phyloP scores from a whole-genome alignment of 768 basidiomycete species.

The Candolleomyces eurysporus region DNA sequence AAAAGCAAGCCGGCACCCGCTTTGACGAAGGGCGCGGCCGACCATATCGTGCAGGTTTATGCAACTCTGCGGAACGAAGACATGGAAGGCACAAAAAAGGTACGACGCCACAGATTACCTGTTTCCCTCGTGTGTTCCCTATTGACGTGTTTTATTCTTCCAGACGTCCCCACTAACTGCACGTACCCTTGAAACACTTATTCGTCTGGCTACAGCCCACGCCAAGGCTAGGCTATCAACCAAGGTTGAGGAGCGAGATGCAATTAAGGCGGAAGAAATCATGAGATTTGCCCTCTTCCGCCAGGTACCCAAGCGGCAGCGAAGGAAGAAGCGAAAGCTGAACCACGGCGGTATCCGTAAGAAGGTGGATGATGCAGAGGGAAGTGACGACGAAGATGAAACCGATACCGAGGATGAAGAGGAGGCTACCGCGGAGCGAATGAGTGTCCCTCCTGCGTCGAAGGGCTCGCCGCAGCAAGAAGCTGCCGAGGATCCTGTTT shows the following conservation, averaged over 20 bases:
- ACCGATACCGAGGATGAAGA: conserved; percentile 47
- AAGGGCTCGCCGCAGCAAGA: conserved; percentile 22
- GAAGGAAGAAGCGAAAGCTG: conserved; percentile 84
- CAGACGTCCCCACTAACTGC: conserved; percentile 97
- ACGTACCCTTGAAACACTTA: conserved; percentile 96
- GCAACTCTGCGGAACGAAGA: conserved; percentile 90
- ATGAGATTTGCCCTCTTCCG: conserved; percentile 97
- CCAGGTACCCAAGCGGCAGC: conserved; percentile 84
- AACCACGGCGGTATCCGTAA: conserved; percentile 61
- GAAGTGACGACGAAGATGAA: conserved; percentile 50
- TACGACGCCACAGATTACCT: conserved; percentile 24
- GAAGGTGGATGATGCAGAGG: conserved; percentile 40
- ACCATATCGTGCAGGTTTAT: conserved; percentile 91
- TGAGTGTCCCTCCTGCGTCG: conserved; percentile 43
- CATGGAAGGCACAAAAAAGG: conserved; percentile 86
- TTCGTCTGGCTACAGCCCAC: conserved; percentile 96
- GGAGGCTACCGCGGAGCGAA: conserved; percentile 40
- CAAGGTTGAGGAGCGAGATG: conserved; percentile 83
- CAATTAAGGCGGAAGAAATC: conserved; percentile 88
- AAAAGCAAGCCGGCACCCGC: conserved; percentile 85
- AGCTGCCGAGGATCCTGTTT: conserved; percentile 54
- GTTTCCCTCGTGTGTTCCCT: conserved; percentile 6
- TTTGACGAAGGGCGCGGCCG: conserved; percentile 90
- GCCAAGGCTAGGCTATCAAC: conserved; percentile 90
- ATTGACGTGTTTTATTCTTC: conserved; percentile 13